Base-by-base conservation (phyloP, 2,329 filamentous ascomycete genomes). In the Ascocoryne sarcoides region DNA sequence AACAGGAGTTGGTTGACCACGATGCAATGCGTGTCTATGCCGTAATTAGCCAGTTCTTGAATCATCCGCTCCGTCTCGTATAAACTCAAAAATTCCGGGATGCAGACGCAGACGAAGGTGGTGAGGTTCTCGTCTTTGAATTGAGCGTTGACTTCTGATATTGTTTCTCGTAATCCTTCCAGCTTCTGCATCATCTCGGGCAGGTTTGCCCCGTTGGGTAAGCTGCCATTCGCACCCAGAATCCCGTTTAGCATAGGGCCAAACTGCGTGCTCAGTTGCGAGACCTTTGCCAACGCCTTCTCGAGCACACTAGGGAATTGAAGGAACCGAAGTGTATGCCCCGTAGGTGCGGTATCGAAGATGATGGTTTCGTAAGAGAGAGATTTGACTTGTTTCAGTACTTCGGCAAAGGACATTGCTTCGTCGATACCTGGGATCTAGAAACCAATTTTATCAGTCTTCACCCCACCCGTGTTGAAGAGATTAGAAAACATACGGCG, bases 41-140 rank as follows among this genome's bases (percentile, higher is more conserved):
- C 72, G 67, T 95, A 98, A 62, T 76, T 84, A 35, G 87, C 81
- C 46, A 98, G 72, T 69, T 98, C 92, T 71, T 98, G 92, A 56
- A 98, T 96, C 92, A 98, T 96, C 57, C 92, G 84, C 71, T 98
- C 92, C 47, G 92, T 98, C 73, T 98, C 92, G 69, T 98, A 98
- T 38, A 98, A 73, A 28, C 82, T 89, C 55, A 98, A 65, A 69
- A 98, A 98, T 66, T 98, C 92, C 39, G 92, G 86, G 62, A 98
- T 98, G 64, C 92, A 95, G 46, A 98, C 92, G 62, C 92, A 96
- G 39, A 98, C 88, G 59, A 98, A 98, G 0, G 92, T 98, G 16
- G 89, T 95, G 56, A 95, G 76, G 51, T 88, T 83, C 42, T 92
- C 82, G 60, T 98, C 85, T 72, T 98, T 95, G 76, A 98, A 98